A percentile compares a stretch with the other conserved stretches of the same genome.
Evolutionary conservation across 1,284 basidiomycete species (phyloP).

Genomic region (Ustilago sp.): DNA sequence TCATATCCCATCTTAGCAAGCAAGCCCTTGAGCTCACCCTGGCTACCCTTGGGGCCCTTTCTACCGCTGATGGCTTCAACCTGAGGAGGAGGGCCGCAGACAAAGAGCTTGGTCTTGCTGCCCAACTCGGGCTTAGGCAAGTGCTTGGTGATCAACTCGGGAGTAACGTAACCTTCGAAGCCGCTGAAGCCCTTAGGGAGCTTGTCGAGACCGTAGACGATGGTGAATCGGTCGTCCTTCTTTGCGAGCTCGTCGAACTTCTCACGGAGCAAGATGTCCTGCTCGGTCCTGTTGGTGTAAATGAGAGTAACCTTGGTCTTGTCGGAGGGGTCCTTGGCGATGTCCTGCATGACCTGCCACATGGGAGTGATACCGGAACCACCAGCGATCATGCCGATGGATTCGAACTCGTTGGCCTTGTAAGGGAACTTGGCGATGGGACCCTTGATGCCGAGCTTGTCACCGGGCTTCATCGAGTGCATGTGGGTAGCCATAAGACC

Average conservation of each 20-base stretch:
- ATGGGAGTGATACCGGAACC: conserved; percentile 78
- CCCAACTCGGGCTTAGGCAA: conserved; percentile 76
- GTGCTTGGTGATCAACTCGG: conserved; percentile 79
- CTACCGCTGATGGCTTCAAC: conserved; percentile 65
- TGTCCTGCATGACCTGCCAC: conserved; percentile 70
- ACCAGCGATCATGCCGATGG: conserved; percentile 90
- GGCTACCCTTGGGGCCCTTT: conserved; percentile 65
- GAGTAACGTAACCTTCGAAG: conserved; percentile 74
- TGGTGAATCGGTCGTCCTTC: conserved; percentile 74
- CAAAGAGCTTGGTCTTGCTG: conserved; percentile 86
- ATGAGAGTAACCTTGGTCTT: conserved; percentile 94
- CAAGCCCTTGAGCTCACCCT: conserved; percentile 66
- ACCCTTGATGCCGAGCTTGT: conserved; percentile 86
- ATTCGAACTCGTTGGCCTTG: conserved; percentile 71
- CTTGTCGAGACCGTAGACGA: conserved; percentile 89
- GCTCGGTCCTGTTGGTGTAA: conserved; percentile 89
- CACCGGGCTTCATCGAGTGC: conserved; percentile 78
- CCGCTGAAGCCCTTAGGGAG: conserved; percentile 76
- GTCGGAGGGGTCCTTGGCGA: conserved; percentile 76
- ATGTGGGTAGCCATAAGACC: conserved; percentile 71
- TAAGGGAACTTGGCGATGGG: conserved; percentile 67
- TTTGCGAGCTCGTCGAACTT: conserved; percentile 76
- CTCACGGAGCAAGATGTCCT: conserved; percentile 87
- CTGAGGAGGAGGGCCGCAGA: conserved; percentile 76
- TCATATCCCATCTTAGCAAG: conserved; percentile 65